Evolutionary conservation across 169 alveolate species (phyloP).

Genomic region (Plasmodium billcollinsi): DNA sequence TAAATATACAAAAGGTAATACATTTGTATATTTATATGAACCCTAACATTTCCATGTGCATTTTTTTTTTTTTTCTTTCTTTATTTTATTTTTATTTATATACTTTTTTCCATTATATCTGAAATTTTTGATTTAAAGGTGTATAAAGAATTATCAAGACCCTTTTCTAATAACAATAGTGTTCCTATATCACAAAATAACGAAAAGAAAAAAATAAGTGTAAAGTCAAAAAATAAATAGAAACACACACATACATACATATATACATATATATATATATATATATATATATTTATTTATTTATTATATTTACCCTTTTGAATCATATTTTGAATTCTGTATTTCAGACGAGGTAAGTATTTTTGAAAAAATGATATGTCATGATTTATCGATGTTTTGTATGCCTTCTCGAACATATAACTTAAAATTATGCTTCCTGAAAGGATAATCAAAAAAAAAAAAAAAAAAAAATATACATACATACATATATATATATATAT

Average conservation of each 20-base stretch:
- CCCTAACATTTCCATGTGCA: background rate
- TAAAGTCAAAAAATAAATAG: background rate
- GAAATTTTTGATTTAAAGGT: conserved; percentile 35
- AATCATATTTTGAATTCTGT: conserved; percentile 19
- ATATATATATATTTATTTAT: background rate
- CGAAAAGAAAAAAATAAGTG: background rate
- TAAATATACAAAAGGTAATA: background rate
- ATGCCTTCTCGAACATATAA: conserved; percentile 29
- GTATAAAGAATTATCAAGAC: conserved; percentile 13
- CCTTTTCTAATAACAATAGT: conserved; percentile 17
- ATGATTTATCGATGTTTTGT: conserved; percentile 7
- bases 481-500: no score
- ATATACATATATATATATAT: background rate
- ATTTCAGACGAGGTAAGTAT: conserved; percentile 29
- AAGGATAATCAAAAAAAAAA: no score
- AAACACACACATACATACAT: background rate
- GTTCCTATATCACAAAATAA: conserved; percentile 7
- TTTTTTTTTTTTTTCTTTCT: background rate
- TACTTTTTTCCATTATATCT: conserved; percentile 49
- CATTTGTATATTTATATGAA: background rate
- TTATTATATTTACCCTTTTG: conserved; percentile 11
- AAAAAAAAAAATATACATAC: no score
- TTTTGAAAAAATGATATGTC: conserved; percentile 18
- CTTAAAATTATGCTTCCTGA: conserved; percentile 24
- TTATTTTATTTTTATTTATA: background rate